These are phyloP conservation scores for Aspergillus clavatus DNA, from an alignment of 2,329 filamentous ascomycete genomes.

Conservation along the genomic window DNA sequence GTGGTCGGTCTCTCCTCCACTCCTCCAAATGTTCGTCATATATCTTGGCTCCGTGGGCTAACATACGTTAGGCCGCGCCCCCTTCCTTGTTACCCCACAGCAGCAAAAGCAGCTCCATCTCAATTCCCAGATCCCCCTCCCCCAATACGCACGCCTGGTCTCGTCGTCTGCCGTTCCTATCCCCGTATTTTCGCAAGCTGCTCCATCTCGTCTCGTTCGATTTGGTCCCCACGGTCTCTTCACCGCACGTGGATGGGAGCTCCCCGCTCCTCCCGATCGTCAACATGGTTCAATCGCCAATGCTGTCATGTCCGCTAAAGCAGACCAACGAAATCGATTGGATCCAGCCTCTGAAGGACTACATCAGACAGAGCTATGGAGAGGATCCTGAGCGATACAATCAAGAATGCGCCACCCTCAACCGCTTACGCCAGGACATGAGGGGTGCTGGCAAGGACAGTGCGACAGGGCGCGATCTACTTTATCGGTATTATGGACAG, in stretches of 20 bases:
- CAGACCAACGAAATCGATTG: conserved; percentile 98
- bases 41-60: not conserved
- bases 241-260: conserved; percentile 29
- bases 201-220: not conserved
- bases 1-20: not conserved
- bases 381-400: conserved; percentile 95
- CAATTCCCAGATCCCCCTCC: no score
- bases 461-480: conserved; percentile 82
- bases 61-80: not conserved
- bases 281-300: conserved; percentile 77
- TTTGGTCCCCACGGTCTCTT: conserved; percentile 4
- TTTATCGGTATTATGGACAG: conserved; percentile 97
- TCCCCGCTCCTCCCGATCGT: conserved; percentile 29
- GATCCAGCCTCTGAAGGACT: conserved; percentile 83
- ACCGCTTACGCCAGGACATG: conserved; percentile 96
- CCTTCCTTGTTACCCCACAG: not conserved
- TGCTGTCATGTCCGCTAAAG: conserved; percentile 91
- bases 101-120: not conserved
- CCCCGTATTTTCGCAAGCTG: no score
- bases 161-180: conserved; percentile 9
- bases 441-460: conserved; percentile 95
- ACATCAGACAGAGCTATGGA: conserved; percentile 90
- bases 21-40: conserved; percentile 1
- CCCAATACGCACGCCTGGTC: not conserved
- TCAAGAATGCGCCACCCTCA: conserved; percentile 91